phyloP scores from a whole-genome alignment of 768 basidiomycete genomes.

The Boletus edulis region DNA sequence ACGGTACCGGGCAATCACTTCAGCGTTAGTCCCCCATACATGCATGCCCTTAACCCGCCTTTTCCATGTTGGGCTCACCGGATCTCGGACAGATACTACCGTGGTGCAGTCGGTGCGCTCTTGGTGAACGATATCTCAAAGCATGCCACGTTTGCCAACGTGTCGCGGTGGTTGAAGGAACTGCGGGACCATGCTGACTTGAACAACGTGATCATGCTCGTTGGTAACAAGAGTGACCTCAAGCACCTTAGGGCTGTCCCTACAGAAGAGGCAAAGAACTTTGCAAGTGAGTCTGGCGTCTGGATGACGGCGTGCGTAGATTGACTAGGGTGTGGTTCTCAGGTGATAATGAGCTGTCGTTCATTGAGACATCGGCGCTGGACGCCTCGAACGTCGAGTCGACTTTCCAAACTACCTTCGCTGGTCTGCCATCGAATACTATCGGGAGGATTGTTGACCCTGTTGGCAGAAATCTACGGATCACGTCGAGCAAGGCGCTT shows the following conservation, averaged over 20 bases:
- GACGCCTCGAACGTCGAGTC: slow-evolving; percentile 98
- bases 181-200: slow-evolving; percentile 92
- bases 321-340: slow-evolving; percentile 3
- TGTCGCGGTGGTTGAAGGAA: slow-evolving; percentile 96
- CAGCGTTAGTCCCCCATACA: slow-evolving; percentile 58
- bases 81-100: slow-evolving; percentile 73
- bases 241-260: slow-evolving; percentile 95
- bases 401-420: slow-evolving; percentile 96
- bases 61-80: not conserved
- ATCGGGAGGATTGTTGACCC: not conserved
- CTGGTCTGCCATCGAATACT: slow-evolving; percentile 42
- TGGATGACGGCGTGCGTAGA: not conserved
- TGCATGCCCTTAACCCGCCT: slow-evolving; percentile 3
- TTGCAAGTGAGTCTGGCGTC: slow-evolving; percentile 61
- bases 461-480: slow-evolving; percentile 84
- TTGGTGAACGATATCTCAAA: slow-evolving; percentile 95
- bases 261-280: slow-evolving; percentile 94
- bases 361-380: slow-evolving; percentile 99
- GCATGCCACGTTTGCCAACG: slow-evolving; percentile 91
- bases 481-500: slow-evolving; percentile 93
- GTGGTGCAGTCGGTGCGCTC: slow-evolving; percentile 91
- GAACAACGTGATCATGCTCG: slow-evolving; percentile 94
- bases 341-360: slow-evolving; percentile 91
- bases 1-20: slow-evolving; percentile 96
- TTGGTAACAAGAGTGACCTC: slow-evolving; percentile 99